Conservation (phyloP, 2,329 filamentous ascomycete species). For the Sporothrix schenckii region DNA sequence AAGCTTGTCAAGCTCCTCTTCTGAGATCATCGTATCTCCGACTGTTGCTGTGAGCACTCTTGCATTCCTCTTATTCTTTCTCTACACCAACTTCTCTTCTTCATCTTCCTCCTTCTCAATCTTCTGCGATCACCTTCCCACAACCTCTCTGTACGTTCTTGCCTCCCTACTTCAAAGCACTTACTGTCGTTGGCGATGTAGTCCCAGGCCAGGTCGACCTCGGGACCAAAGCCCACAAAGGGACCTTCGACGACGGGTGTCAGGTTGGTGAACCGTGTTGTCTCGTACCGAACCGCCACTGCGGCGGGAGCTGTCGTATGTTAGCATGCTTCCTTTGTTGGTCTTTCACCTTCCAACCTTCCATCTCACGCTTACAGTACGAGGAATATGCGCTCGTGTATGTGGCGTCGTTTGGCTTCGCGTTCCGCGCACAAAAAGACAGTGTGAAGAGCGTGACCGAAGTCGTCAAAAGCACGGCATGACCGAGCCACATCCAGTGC, state of each 20-base stretch:
- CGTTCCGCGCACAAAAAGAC: conserved; percentile 46
- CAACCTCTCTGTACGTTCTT: too few relatives aligned
- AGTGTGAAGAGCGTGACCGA: conserved; percentile 49
- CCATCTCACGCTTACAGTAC: conserved; percentile 39
- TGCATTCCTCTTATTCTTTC: background rate
- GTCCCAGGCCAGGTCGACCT: conserved; percentile 62
- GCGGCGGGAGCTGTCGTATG: conserved; percentile 49
- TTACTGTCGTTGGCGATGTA: conserved; percentile 53
- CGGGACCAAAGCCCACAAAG: conserved; percentile 59
- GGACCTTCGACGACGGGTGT: conserved; percentile 52
- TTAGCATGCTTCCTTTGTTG: conserved; percentile 42
- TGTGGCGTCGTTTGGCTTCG: conserved; percentile 42
- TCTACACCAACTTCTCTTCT: background rate
- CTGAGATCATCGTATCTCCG: conserved; percentile 63
- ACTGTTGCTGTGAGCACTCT: conserved; percentile 45
- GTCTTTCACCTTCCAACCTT: background rate
- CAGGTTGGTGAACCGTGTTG: conserved; percentile 52
- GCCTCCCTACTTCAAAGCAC: background rate
- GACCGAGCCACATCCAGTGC: conserved; percentile 48
- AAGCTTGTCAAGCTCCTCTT: conserved; percentile 56
- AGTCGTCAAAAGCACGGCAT: conserved; percentile 46
- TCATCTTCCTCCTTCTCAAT: background rate
- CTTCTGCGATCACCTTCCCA: background rate
- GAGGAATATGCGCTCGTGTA: conserved; percentile 50
- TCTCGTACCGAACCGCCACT: conserved; percentile 54